Percentiles rank a stretch among this genome's conserved stretches.
phyloP scores from a whole-genome alignment of 1,284 basidiomycete genomes.

The Trametes polyzona region DNA sequence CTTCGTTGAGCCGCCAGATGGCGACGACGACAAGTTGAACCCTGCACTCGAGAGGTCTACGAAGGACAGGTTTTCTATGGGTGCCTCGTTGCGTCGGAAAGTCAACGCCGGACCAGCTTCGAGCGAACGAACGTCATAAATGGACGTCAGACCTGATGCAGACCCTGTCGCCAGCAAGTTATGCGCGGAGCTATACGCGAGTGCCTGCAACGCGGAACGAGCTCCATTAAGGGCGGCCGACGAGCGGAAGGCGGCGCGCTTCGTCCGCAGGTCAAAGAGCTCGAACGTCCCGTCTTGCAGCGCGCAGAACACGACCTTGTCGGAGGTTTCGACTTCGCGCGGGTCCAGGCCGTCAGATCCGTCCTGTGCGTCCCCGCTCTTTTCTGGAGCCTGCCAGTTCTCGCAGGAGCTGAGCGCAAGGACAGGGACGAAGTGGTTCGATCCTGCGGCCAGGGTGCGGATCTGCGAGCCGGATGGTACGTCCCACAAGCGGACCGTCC shows the following conservation, averaged over 20 bases:
- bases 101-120: slow-evolving; percentile 40
- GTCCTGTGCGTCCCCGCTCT: neutral
- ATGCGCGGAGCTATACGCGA: slow-evolving; percentile 48
- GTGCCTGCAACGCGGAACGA: slow-evolving; percentile 49
- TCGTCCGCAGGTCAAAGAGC: slow-evolving; percentile 59
- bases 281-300: slow-evolving; percentile 62
- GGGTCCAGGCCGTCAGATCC: slow-evolving; percentile 34
- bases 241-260: slow-evolving; percentile 48
- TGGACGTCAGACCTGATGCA: slow-evolving; percentile 57
- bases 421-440: slow-evolving; percentile 44
- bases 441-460: slow-evolving; percentile 41
- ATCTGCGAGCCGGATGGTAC: slow-evolving; percentile 59
- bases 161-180: slow-evolving; percentile 66
- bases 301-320: slow-evolving; percentile 57
- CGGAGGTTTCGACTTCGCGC: slow-evolving; percentile 52
- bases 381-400: slow-evolving; percentile 27
- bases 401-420: slow-evolving; percentile 50
- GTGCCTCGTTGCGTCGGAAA: slow-evolving; percentile 58
- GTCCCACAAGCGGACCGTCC: slow-evolving; percentile 78
- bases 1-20: neutral
- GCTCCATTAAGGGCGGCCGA: slow-evolving; percentile 3
- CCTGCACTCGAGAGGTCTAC: slow-evolving; percentile 20
- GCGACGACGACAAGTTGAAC: slow-evolving; percentile 4
- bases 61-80: slow-evolving; percentile 59
- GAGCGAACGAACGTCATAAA: slow-evolving; percentile 59